phyloP scores from a whole-genome alignment of 768 basidiomycete species.

The Hygrophoropsis aurantiaca region DNA sequence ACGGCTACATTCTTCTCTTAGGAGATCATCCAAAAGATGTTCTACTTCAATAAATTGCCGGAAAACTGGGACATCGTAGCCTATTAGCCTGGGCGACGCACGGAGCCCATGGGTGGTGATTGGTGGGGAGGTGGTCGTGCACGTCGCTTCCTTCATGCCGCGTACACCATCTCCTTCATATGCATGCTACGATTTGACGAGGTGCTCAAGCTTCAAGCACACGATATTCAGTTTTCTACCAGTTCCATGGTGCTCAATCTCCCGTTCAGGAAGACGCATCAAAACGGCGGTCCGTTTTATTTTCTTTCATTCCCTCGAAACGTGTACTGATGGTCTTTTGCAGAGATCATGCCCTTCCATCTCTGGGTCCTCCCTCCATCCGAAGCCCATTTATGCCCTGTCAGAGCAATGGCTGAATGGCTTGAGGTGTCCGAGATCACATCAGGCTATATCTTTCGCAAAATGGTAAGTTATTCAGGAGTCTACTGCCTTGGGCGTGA shows the following conservation, averaged over 20 bases:
- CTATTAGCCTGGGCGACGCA: slow-evolving; percentile 11
- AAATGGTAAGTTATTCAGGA: too few species aligned
- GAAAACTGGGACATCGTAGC: slow-evolving; percentile 17
- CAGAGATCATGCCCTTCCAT: slow-evolving; percentile 32
- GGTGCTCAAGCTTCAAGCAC: slow-evolving; percentile 31
- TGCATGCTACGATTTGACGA: slow-evolving; percentile 36
- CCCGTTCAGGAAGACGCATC: slow-evolving; percentile 28
- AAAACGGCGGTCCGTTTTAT: slow-evolving; percentile 23
- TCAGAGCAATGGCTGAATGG: slow-evolving; percentile 34
- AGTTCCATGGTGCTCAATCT: slow-evolving; percentile 18
- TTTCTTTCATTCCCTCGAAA: not conserved
- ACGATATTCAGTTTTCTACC: slow-evolving; percentile 18
- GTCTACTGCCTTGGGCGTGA: too few species aligned
- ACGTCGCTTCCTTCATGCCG: slow-evolving; percentile 26
- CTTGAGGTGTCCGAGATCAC: slow-evolving; percentile 15
- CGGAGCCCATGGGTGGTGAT: slow-evolving; percentile 7
- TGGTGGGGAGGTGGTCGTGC: slow-evolving; percentile 31
- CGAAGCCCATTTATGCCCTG: slow-evolving; percentile 34
- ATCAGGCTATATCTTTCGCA: slow-evolving; percentile 33
- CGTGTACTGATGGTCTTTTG: not conserved
- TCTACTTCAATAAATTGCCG: slow-evolving; percentile 22
- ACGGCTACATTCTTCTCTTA: slow-evolving; percentile 4
- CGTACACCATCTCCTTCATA: slow-evolving; percentile 33
- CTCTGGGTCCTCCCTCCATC: slow-evolving; percentile 20
- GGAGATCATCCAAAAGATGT: slow-evolving; percentile 23